These are phyloP conservation scores for Phialemonium atrogriseum DNA, from an alignment of 2,329 filamentous ascomycete genomes.

Conservation along the genomic window DNA sequence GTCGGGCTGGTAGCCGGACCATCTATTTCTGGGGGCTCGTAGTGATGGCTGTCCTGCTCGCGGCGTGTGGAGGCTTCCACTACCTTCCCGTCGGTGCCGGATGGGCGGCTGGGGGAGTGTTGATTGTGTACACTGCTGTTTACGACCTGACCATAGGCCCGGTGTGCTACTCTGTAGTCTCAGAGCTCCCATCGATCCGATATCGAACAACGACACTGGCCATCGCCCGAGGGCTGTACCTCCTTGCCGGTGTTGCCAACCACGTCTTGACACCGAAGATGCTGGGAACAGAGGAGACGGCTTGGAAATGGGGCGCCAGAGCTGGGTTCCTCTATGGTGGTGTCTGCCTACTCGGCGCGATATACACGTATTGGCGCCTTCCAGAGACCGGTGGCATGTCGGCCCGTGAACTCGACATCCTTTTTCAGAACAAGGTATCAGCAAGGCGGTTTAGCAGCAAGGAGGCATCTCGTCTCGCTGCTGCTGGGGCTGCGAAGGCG, in stretches of 20 bases:
- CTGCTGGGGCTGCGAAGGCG: no score
- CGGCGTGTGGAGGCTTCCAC: conserved; percentile 24
- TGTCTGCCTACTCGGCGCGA: conserved; percentile 33
- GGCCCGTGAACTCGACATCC: conserved; percentile 13
- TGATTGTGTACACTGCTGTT: conserved; percentile 13
- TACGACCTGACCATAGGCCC: conserved; percentile 18
- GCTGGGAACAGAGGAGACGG: conserved; percentile 8
- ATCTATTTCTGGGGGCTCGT: conserved; percentile 36
- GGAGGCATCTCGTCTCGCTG: not conserved
- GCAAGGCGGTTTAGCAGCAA: conserved; percentile 11
- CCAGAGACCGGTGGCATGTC: conserved; percentile 15
- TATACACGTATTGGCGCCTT: conserved; percentile 15
- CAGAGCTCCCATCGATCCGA: conserved; percentile 16
- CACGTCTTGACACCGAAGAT: conserved; percentile 15
- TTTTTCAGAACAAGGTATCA: conserved; percentile 13
- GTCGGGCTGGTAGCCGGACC: conserved; percentile 31
- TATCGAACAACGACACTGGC: conserved; percentile 12
- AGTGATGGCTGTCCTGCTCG: conserved; percentile 30
- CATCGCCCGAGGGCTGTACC: conserved; percentile 13
- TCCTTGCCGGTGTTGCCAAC: conserved; percentile 11
- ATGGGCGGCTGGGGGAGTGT: conserved; percentile 13
- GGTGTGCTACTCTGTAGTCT: conserved; percentile 16
- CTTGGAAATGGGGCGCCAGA: conserved; percentile 13
- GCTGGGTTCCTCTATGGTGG: conserved; percentile 14
- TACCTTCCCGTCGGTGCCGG: conserved; percentile 17